Evolutionary conservation across 164 flowering plant species (phyloP).

Genomic region (Macadamia integrifolia): DNA sequence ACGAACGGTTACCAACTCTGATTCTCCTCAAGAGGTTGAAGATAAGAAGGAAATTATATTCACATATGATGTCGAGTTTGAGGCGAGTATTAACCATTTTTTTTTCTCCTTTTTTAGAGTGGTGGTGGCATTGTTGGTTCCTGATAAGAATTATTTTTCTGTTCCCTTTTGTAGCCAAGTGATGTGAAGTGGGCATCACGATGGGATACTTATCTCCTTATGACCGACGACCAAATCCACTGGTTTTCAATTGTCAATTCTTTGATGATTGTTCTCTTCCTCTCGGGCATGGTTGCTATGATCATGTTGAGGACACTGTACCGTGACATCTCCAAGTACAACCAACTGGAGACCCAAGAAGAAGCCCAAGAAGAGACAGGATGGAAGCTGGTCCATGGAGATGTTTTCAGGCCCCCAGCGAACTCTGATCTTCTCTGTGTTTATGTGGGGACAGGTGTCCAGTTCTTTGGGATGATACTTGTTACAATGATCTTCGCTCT

Average conservation of each 20-base stretch:
- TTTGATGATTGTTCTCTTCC: conserved; percentile 73
- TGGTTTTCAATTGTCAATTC: conserved; percentile 80
- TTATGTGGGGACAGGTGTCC: conserved; percentile 1
- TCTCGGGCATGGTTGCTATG: conserved; percentile 82
- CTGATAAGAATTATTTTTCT: not conserved
- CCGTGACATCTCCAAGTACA: conserved; percentile 69
- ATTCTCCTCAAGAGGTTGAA: conserved; percentile 80
- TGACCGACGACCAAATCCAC: conserved; percentile 69
- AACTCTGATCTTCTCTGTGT: not conserved
- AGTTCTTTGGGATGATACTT: not conserved
- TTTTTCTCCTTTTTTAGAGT: not conserved
- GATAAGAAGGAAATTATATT: conserved; percentile 76
- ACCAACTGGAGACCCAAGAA: conserved; percentile 69
- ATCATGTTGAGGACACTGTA: conserved; percentile 77
- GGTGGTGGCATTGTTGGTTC: not conserved
- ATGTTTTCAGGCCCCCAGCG: not conserved
- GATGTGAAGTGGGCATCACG: conserved; percentile 70
- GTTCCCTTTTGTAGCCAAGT: conserved; percentile 42
- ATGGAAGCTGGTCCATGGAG: conserved; percentile 18
- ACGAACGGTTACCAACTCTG: conserved; percentile 51
- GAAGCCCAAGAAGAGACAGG: conserved; percentile 84
- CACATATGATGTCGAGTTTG: conserved; percentile 86
- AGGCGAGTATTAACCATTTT: conserved; percentile 32
- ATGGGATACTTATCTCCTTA: conserved; percentile 71
- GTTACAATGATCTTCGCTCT: not conserved